These are phyloP conservation scores for Uronychia binucleata DNA, from an alignment of 73 alveolate genomes.

Conservation along the genomic window DNA sequence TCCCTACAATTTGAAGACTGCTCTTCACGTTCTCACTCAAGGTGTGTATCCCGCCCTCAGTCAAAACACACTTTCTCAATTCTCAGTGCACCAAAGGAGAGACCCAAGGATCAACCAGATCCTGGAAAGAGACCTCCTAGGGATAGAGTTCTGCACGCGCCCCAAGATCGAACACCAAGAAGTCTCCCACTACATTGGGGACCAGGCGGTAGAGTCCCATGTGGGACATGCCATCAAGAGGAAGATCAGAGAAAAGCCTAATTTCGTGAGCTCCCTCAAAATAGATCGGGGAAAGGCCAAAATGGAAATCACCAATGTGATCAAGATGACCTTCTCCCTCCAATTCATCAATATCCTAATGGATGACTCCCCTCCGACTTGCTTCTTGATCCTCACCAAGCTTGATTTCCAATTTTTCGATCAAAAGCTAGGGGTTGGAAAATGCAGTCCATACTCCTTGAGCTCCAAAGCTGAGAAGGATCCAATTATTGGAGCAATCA, in stretches of 20 bases:
- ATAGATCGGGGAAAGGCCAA: neutral
- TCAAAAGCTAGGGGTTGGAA: neutral
- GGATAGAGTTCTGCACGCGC: neutral
- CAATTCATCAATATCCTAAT: neutral
- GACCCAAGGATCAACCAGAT: neutral
- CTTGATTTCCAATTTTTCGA: neutral
- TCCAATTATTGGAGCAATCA: neutral
- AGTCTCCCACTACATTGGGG: neutral
- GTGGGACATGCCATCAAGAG: neutral
- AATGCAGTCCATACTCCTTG: neutral
- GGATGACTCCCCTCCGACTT: neutral
- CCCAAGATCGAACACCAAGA: neutral
- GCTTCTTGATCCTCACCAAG: neutral
- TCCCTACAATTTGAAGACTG: neutral
- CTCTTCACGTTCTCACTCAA: neutral
- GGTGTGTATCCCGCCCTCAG: neutral
- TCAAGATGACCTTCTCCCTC: neutral
- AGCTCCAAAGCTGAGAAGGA: neutral
- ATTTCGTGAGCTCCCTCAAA: neutral
- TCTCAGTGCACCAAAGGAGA: neutral
- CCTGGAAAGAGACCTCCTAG: neutral
- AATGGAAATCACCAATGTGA: neutral
- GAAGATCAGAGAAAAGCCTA: neutral
- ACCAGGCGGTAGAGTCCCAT: neutral
- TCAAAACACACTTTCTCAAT: neutral